These are phyloP conservation scores for Neofusicoccum cordaticola DNA, from an alignment of 2,329 filamentous ascomycete genomes.

Conservation along the genomic window DNA sequence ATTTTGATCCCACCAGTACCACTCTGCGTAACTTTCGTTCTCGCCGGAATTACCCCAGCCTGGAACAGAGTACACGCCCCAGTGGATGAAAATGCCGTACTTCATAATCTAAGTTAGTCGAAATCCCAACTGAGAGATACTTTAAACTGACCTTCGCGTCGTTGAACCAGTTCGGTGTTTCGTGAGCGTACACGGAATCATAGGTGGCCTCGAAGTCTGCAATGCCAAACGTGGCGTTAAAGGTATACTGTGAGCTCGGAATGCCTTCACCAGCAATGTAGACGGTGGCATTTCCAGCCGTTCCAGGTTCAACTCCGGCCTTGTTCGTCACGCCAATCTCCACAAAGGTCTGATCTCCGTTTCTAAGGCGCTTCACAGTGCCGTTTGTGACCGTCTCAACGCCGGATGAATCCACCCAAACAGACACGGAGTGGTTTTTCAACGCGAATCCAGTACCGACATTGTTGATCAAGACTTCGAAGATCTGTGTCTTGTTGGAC, in stretches of 20 bases:
- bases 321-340: slow-evolving; percentile 36
- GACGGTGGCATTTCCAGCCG: slow-evolving; percentile 16
- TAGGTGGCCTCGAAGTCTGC: slow-evolving; percentile 19
- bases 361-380: slow-evolving; percentile 38
- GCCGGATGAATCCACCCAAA: slow-evolving; percentile 27
- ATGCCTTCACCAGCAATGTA: neutral
- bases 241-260: neutral
- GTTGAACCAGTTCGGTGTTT: slow-evolving; percentile 54
- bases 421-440: neutral
- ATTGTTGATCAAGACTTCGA: slow-evolving; percentile 31
- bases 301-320: slow-evolving; percentile 20
- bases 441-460: slow-evolving; percentile 6
- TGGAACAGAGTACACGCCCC: slow-evolving; percentile 56
- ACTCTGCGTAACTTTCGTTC: slow-evolving; percentile 42
- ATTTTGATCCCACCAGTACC: slow-evolving; percentile 44
- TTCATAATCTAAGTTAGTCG: slow-evolving; percentile 24
- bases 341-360: slow-evolving; percentile 39
- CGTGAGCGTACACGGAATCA: slow-evolving; percentile 33
- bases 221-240: slow-evolving; percentile 19
- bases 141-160: slow-evolving; percentile 35
- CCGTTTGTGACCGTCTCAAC: slow-evolving; percentile 35
- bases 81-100: slow-evolving; percentile 61
- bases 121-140: no score
- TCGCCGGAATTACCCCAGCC: slow-evolving; percentile 50
- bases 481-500: slow-evolving; percentile 30